These are phyloP conservation scores for Rhizomucor pusillus DNA, from an alignment of 371 early-diverging fungal species.

Conservation along the genomic window DNA sequence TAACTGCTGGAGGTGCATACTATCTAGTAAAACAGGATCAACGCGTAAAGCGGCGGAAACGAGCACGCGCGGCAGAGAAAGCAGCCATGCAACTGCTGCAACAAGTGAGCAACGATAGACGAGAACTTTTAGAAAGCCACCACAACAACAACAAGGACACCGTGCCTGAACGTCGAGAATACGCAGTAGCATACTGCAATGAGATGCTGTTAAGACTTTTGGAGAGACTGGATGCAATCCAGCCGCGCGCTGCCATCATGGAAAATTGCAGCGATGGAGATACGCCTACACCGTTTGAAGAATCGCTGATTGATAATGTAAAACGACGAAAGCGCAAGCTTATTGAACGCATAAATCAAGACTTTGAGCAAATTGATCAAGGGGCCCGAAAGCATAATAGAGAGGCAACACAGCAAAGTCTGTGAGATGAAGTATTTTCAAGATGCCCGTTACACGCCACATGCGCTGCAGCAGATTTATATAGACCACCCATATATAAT, in stretches of 20 bases:
- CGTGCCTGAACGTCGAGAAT: slow-evolving; percentile 12
- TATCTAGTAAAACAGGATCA: slow-evolving; percentile 36
- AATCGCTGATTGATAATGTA: slow-evolving; percentile 18
- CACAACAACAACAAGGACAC: neutral
- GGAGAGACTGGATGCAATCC: slow-evolving; percentile 39
- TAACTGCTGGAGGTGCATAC: slow-evolving; percentile 9
- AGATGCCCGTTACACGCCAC: too few species aligned
- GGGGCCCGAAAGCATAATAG: neutral
- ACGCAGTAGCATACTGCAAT: slow-evolving; percentile 28
- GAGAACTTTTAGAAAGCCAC: too few species aligned
- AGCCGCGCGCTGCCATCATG: slow-evolving; percentile 23
- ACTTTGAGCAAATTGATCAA: slow-evolving; percentile 10
- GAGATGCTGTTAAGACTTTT: slow-evolving; percentile 33
- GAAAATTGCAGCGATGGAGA: slow-evolving; percentile 5
- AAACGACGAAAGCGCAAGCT: slow-evolving; percentile 27
- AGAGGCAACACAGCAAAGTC: too few species aligned
- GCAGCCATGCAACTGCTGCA: slow-evolving; percentile 19
- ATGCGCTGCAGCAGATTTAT: too few species aligned
- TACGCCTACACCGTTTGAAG: slow-evolving; percentile 21
- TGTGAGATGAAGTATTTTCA: neutral
- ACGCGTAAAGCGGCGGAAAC: slow-evolving; percentile 25
- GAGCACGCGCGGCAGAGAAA: slow-evolving; percentile 16
- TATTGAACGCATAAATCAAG: slow-evolving; percentile 16
- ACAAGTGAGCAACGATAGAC: slow-evolving; percentile 23
- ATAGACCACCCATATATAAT: too few species aligned